Percentiles rank a stretch among this genome's conserved stretches.
phyloP scores from a whole-genome alignment of 257 asterid species.

The Nicotiana tabacum region DNA sequence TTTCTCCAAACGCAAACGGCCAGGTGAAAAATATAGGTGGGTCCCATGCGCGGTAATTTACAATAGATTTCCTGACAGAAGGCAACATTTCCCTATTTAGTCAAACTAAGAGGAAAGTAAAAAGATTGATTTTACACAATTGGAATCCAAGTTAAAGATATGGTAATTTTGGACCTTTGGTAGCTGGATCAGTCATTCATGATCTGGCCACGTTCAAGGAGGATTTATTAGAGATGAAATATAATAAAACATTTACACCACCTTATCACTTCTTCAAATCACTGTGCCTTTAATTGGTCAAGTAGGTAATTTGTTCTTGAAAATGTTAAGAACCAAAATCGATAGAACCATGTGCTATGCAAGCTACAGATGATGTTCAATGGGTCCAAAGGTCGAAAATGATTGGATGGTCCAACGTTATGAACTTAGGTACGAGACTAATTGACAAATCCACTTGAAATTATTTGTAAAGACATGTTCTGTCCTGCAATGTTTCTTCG shows the following conservation, averaged over 20 bases:
- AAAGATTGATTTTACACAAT: background rate
- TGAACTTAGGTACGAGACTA: background rate
- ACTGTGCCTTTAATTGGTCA: background rate
- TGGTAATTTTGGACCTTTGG: conserved; percentile 2
- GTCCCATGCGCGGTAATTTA: background rate
- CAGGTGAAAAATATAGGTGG: background rate
- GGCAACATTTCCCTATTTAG: background rate
- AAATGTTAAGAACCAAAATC: background rate
- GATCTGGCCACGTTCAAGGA: conserved; percentile 30
- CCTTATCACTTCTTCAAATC: background rate
- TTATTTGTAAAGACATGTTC: background rate
- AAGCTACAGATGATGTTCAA: background rate
- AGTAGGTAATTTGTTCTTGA: background rate
- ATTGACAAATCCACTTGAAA: background rate
- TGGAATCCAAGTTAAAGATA: background rate
- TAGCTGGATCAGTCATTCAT: background rate
- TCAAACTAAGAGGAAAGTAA: background rate
- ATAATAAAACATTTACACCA: background rate
- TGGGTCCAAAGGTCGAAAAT: background rate
- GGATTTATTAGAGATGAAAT: background rate
- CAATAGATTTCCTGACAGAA: background rate
- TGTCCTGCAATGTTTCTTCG: background rate
- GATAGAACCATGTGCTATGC: conserved; percentile 10
- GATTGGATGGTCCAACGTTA: background rate
- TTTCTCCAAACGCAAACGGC: background rate